Conservation (phyloP, 2,329 filamentous ascomycete genomes). For the Aspergillus sp. region DNA sequence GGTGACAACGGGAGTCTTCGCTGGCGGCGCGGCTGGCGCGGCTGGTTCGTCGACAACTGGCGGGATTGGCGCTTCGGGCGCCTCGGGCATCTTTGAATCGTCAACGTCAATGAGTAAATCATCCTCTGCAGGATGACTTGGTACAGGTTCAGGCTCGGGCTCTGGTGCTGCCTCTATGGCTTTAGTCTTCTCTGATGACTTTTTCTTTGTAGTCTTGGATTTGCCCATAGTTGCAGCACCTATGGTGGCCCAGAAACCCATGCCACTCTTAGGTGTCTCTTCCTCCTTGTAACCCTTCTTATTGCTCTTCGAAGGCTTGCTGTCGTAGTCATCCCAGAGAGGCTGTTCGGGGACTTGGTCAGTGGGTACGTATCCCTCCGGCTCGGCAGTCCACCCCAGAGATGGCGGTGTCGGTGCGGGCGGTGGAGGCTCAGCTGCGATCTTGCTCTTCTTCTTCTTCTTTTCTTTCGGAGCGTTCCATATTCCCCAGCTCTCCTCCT, state of each 20-base stretch:
- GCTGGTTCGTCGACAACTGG: conserved; percentile 43
- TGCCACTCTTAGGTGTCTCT: conserved; percentile 41
- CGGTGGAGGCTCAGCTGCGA: conserved; percentile 47
- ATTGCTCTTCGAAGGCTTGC: conserved; percentile 39
- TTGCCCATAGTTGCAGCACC: conserved; percentile 42
- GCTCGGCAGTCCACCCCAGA: conserved; percentile 46
- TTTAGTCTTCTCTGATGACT: conserved; percentile 49
- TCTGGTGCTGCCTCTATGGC: conserved; percentile 38
- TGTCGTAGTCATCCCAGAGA: conserved; percentile 41
- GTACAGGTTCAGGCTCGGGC: conserved; percentile 18
- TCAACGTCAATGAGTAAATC: conserved; percentile 41
- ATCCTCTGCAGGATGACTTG: conserved; percentile 15
- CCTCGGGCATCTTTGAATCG: conserved; percentile 32
- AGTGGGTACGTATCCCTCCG: conserved; percentile 25
- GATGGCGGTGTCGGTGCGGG: conserved; percentile 52
- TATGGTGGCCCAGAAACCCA: conserved; percentile 49
- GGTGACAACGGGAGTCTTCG: conserved; percentile 34
- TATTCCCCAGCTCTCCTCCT: conserved; percentile 35
- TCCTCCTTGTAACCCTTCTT: conserved; percentile 41
- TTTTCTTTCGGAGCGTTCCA: conserved; percentile 48
- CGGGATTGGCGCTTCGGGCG: conserved; percentile 37
- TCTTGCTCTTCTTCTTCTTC: conserved; percentile 50
- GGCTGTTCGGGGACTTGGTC: conserved; percentile 37
- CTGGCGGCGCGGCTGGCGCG: conserved; percentile 43
- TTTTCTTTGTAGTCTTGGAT: conserved; percentile 48